These are phyloP conservation scores for Cystobasidium pallidum DNA, from an alignment of 1,284 basidiomycete species.

Conservation along the genomic window DNA sequence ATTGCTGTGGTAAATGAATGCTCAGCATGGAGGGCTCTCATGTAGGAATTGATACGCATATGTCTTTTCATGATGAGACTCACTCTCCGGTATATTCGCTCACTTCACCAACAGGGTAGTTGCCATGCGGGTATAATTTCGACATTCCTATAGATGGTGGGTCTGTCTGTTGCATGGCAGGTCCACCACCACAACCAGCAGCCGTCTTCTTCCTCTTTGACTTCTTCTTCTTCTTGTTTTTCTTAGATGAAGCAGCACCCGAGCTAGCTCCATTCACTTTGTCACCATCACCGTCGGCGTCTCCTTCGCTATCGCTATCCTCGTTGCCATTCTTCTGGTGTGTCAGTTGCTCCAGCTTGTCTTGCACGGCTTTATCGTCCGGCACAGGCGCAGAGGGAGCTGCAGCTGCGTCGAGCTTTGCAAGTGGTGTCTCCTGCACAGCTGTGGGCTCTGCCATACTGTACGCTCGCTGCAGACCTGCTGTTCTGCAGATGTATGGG, in stretches of 20 bases:
- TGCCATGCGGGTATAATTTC: slow-evolving; percentile 82
- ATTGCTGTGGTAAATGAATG: slow-evolving; percentile 64
- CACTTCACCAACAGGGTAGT: slow-evolving; percentile 89
- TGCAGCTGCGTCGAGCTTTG: slow-evolving; percentile 22
- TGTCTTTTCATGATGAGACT: slow-evolving; percentile 45
- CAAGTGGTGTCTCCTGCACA: slow-evolving; percentile 6
- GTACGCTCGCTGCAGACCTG: not conserved
- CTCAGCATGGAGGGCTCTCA: not conserved
- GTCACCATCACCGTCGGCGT: slow-evolving; percentile 45
- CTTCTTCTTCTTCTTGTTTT: slow-evolving; percentile 94
- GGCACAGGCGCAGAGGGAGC: slow-evolving; percentile 28
- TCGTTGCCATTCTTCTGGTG: slow-evolving; percentile 54
- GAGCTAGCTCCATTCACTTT: slow-evolving; percentile 48
- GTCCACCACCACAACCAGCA: slow-evolving; percentile 44
- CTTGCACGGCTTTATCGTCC: slow-evolving; percentile 14
- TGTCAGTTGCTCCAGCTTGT: slow-evolving; percentile 17
- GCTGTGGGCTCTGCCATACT: slow-evolving; percentile 30
- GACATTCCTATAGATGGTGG: slow-evolving; percentile 89
- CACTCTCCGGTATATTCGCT: slow-evolving; percentile 88
- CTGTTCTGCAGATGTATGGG: no score
- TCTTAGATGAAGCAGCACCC: slow-evolving; percentile 68
- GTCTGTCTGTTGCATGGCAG: slow-evolving; percentile 68
- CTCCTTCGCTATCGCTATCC: slow-evolving; percentile 54
- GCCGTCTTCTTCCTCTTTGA: slow-evolving; percentile 61
- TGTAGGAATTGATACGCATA: no score